phyloP scores from a whole-genome alignment of 2,329 filamentous ascomycete species.

The Fusarium euwallaceae region DNA sequence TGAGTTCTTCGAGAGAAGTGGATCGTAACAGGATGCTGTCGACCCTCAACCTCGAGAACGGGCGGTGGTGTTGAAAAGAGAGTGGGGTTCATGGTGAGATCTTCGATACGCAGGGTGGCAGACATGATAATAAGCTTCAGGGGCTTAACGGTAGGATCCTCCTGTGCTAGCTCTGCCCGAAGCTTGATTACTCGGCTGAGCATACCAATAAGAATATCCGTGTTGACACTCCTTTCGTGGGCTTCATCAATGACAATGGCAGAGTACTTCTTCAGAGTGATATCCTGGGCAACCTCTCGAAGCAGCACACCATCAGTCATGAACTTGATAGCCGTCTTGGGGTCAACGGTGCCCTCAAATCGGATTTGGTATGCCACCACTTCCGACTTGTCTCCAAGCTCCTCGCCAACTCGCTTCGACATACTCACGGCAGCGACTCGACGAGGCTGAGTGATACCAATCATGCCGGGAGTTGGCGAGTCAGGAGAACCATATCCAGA shows the following conservation, averaged over 20 bases:
- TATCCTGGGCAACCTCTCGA: constrained; percentile 90
- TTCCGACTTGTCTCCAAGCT: constrained; percentile 82
- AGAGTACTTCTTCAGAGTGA: constrained; percentile 89
- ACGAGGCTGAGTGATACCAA: constrained; percentile 94
- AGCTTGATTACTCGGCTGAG: constrained; percentile 92
- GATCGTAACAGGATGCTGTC: constrained; percentile 89
- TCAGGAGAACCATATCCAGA: constrained; percentile 86
- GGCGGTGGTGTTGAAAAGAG: constrained; percentile 86
- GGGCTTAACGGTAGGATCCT: constrained; percentile 79
- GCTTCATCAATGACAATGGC: constrained; percentile 96
- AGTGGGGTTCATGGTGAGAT: constrained; percentile 86
- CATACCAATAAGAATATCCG: constrained; percentile 98
- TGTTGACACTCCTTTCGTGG: constrained; percentile 97
- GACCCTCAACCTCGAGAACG: constrained; percentile 88
- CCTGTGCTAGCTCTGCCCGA: constrained; percentile 78
- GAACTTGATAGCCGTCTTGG: constrained; percentile 93
- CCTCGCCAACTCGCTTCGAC: constrained; percentile 89
- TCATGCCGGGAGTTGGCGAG: constrained; percentile 88
- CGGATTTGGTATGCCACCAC: constrained; percentile 94
- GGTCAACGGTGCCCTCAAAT: constrained; percentile 86
- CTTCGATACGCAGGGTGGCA: constrained; percentile 89
- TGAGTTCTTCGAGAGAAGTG: constrained; percentile 89
- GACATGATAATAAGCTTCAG: constrained; percentile 99
- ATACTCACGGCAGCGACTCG: constrained; percentile 97
- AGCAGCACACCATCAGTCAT: constrained; percentile 98